These are phyloP conservation scores for Flueggea neowawraea DNA, from an alignment of 441 rosid species.

Conservation along the genomic window DNA sequence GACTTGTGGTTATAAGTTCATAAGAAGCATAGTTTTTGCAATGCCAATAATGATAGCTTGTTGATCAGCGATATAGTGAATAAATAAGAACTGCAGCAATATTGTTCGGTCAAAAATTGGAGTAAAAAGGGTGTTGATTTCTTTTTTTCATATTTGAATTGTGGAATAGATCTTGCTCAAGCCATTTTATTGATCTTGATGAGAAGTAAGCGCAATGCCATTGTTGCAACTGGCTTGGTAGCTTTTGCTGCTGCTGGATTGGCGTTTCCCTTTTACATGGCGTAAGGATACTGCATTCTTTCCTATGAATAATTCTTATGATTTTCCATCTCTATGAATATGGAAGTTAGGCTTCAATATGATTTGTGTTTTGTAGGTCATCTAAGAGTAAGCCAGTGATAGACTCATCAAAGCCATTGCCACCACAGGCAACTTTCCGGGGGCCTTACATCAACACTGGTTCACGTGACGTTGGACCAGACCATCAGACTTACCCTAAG, in stretches of 20 bases:
- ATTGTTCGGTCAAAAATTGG: no score
- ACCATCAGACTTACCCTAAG: slow-evolving; percentile 63
- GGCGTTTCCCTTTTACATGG: slow-evolving; percentile 85
- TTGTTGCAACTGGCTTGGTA: slow-evolving; percentile 74
- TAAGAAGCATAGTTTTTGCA: no score
- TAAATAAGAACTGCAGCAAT: no score
- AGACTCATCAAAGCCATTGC: slow-evolving; percentile 78
- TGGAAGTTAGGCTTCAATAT: not conserved
- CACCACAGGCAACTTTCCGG: slow-evolving; percentile 94
- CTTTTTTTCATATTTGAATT: not conserved
- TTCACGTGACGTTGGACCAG: slow-evolving; percentile 92
- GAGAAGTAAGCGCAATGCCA: slow-evolving; percentile 49
- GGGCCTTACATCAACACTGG: slow-evolving; percentile 97
- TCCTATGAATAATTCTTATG: not conserved
- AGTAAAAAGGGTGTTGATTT: slow-evolving; percentile 7
- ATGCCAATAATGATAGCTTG: no score
- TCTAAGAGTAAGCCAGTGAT: slow-evolving; percentile 67
- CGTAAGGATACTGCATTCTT: slow-evolving; percentile 37
- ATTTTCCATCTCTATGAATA: not conserved
- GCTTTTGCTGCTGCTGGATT: slow-evolving; percentile 75
- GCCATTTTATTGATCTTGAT: slow-evolving; percentile 16
- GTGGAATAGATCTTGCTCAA: not conserved
- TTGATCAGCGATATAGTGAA: no score
- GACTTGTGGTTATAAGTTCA: no score
- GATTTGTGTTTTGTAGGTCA: slow-evolving; percentile 43